Base-by-base conservation (phyloP, 2,329 filamentous ascomycete species). In the Microsporum audouinii region DNA sequence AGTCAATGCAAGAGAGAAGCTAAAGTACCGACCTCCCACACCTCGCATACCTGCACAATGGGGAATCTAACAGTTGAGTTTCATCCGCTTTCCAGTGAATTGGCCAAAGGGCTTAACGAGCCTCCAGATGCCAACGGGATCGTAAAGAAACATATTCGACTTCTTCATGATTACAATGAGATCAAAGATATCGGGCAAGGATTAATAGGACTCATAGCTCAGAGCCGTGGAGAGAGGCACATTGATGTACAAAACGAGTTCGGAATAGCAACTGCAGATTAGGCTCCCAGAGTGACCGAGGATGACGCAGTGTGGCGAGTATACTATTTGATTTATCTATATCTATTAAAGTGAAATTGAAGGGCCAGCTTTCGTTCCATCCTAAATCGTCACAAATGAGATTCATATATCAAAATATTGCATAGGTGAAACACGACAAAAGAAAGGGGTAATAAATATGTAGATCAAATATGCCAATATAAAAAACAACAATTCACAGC, bases 141-240 rank as follows among this genome's bases (percentile, higher is more conserved):
- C 7, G 82, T 87, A 58, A 80, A 83, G 60, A 74, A 75, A 36
- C 86, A 88, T 69, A 88, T 88, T 68, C 78, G 78, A 62, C 75
- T 85, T 2, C 75, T 89, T 36, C 85, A 88, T 65, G 76, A 82
- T 61, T 89, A 88, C 73, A 89, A 89, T 67, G 85, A 88, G 70
- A 83, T 88, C 66, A 84, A 85, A 64, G 86, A 89, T 70, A 76
- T 87, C 5, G 86, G 82, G 0, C 80, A 84, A 67, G 85, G 84
- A 0, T 68, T 89, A 34, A 79, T 88, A 73, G 84, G 84, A 0
- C 72, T 88, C 66, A 82, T 88, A 69, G 86, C 86, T 2, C 86
- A 89, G 62, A 78, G 80, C 63, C 75, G 84, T 47, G 84, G 84
- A 6, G 77, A 82, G 51, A 75, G 82, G 61, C 77, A 83, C 59